Percentiles rank a stretch among this genome's conserved stretches.
Evolutionary conservation across 192 early-diverging fungal genomes (phyloP).

Genomic region (Umbelopsis ramanniana): DNA sequence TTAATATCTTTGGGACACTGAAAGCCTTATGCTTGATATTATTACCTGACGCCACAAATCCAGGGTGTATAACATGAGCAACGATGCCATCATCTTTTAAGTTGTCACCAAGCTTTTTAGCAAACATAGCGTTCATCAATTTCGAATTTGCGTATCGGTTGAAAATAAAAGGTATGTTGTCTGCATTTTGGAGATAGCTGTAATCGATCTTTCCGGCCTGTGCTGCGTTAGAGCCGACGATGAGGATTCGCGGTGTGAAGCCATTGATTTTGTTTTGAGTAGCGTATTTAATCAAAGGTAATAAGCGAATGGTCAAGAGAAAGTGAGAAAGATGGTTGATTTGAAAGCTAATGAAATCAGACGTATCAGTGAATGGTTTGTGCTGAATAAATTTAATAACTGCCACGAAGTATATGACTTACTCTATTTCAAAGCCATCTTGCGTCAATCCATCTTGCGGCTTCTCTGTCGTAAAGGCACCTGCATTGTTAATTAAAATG

Average conservation of each 20-base stretch:
- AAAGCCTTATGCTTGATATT: too few relatives aligned
- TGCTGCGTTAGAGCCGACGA: not conserved
- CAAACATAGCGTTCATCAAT: conserved; percentile 11
- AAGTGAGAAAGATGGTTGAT: conserved; percentile 19
- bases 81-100: not conserved
- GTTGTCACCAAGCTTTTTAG: not conserved
- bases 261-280: not conserved
- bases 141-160: conserved; percentile 19
- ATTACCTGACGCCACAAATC: conserved; percentile 7
- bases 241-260: conserved; percentile 12
- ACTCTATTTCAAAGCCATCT: conserved; percentile 18
- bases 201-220: not conserved
- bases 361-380: not conserved
- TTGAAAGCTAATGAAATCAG: conserved; percentile 5
- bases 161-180: not conserved
- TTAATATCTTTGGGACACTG: not conserved
- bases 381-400: not conserved
- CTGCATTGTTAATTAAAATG: conserved; percentile 60
- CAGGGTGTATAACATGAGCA: conserved; percentile 18
- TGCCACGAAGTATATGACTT: not conserved
- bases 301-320: conserved; percentile 10
- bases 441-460: not conserved
- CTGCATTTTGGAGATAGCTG: not conserved
- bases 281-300: not conserved
- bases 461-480: not conserved